phyloP scores from a whole-genome alignment of 176 grass and related monocot species.

The Lolium perenne region DNA sequence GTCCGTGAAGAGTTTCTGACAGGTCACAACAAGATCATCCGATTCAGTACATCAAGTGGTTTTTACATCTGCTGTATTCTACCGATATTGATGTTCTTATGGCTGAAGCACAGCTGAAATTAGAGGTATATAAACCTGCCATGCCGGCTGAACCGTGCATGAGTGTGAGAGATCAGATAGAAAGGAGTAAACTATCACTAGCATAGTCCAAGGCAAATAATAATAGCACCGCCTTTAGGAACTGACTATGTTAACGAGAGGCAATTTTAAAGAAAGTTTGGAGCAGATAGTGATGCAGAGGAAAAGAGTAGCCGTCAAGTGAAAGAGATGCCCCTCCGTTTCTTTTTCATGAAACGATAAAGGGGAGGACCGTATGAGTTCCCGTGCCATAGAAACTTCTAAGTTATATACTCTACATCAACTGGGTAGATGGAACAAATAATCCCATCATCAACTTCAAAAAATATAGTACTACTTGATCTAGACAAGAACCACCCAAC shows the following conservation, averaged over 20 bases:
- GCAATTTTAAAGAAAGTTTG: background rate
- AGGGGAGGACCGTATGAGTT: background rate
- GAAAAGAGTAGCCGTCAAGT: slow-evolving; percentile 23
- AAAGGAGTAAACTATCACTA: background rate
- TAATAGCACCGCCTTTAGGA: background rate
- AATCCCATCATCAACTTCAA: background rate
- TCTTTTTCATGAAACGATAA: background rate
- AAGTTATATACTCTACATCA: background rate
- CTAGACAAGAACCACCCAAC: background rate
- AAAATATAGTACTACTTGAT: background rate
- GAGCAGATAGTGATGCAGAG: too few species aligned
- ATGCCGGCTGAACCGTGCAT: background rate
- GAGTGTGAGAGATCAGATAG: background rate
- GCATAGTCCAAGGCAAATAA: background rate
- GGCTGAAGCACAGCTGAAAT: background rate
- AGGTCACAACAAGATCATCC: background rate
- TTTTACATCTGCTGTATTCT: background rate
- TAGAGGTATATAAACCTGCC: background rate
- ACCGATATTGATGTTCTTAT: background rate
- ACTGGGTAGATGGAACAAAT: slow-evolving; percentile 7
- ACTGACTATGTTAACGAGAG: background rate
- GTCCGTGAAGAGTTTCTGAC: slow-evolving; percentile 72
- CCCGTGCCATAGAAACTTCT: background rate
- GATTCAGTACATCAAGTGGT: background rate
- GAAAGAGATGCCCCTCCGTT: background rate